Percentiles rank a stretch among this genome's conserved stretches.
Evolutionary conservation across 257 asterid species (phyloP).

Genomic region (Lycium ferocissimum): DNA sequence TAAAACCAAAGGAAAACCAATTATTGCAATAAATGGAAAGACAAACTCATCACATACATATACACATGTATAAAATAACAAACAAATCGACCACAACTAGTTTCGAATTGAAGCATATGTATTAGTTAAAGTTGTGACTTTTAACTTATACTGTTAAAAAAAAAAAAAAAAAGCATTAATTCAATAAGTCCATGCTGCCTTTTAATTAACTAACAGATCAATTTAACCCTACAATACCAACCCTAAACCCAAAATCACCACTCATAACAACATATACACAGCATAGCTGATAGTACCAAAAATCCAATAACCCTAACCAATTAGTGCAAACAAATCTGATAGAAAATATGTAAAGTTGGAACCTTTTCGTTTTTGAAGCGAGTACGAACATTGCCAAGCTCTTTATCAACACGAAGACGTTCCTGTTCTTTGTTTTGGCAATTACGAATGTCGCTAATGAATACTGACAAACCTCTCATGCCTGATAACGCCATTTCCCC

Average conservation of each 20-base stretch:
- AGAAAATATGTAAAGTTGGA: neutral
- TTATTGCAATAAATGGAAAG: neutral
- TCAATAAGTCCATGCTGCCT: slow-evolving; percentile 58
- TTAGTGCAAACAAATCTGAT: slow-evolving; percentile 7
- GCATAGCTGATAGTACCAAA: neutral
- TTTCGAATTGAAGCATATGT: too few relatives aligned
- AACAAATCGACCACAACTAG: neutral
- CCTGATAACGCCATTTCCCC: slow-evolving; percentile 94
- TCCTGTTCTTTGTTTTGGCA: slow-evolving; percentile 96
- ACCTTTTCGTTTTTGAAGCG: slow-evolving; percentile 97
- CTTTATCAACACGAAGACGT: slow-evolving; percentile 98
- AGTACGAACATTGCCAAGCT: slow-evolving; percentile 91
- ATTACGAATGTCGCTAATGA: slow-evolving; percentile 94
- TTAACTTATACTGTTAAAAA: neutral
- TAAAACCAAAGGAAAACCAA: neutral
- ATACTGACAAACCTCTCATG: slow-evolving; percentile 98
- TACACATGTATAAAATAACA: neutral
- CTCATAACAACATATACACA: neutral
- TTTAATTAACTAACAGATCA: slow-evolving; percentile 8
- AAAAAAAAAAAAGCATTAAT: neutral
- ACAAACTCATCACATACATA: neutral
- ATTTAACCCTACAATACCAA: neutral
- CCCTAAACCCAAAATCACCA: slow-evolving; percentile 1
- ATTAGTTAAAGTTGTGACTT: too few relatives aligned
- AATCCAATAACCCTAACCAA: neutral